Percentiles rank a stretch among this genome's conserved stretches.
phyloP scores from a whole-genome alignment of 768 basidiomycete species.

The Mrakia gelida region DNA sequence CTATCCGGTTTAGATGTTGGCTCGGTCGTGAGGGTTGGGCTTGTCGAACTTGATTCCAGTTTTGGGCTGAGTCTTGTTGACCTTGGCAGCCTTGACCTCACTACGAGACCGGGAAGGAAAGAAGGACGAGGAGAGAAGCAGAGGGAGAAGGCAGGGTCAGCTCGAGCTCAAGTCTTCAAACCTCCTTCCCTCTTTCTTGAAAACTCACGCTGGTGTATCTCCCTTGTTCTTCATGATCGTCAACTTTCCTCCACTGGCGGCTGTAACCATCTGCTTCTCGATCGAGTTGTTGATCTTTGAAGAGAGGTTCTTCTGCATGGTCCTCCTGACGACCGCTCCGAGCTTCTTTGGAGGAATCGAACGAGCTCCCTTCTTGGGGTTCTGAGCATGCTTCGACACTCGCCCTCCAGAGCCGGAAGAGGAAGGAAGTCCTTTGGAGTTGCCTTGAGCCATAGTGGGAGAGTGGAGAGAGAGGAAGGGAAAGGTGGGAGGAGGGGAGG shows the following conservation, averaged over 20 bases:
- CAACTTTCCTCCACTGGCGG: conserved; percentile 81
- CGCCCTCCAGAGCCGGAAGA: conserved; percentile 58
- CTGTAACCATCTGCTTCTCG: conserved; percentile 82
- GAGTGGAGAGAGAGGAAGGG: background rate
- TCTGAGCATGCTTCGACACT: conserved; percentile 61
- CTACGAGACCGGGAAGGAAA: background rate
- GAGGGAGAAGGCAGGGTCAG: background rate
- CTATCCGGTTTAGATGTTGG: conserved; percentile 11
- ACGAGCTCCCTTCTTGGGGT: conserved; percentile 72
- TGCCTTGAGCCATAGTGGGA: conserved; percentile 70
- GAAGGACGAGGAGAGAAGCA: background rate
- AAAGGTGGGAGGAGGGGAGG: background rate
- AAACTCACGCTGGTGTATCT: conserved; percentile 30
- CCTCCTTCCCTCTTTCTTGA: background rate
- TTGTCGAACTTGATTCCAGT: conserved; percentile 22
- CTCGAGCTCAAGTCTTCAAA: conserved; percentile 6
- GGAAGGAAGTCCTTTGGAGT: conserved; percentile 67
- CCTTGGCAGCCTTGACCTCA: conserved; percentile 19
- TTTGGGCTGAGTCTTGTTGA: conserved; percentile 9
- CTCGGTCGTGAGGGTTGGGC: conserved; percentile 28
- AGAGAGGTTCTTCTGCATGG: conserved; percentile 73
- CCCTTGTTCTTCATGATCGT: conserved; percentile 77
- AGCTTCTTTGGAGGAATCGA: conserved; percentile 78
- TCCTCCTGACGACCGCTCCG: conserved; percentile 63
- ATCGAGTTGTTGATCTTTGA: conserved; percentile 90